phyloP scores from a whole-genome alignment of 2,329 filamentous ascomycete species.

The Xylaria sp. region DNA sequence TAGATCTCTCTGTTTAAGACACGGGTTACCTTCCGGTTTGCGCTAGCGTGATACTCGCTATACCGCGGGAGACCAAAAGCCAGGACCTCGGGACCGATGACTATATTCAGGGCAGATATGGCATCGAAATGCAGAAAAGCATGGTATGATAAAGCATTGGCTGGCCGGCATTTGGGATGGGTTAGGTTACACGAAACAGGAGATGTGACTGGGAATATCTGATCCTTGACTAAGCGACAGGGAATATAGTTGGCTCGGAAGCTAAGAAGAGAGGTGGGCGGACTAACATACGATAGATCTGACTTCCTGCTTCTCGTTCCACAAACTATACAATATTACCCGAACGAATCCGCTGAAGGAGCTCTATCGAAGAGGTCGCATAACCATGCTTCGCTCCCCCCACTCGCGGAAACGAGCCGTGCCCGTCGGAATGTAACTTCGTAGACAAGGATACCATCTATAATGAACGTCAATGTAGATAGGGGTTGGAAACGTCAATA shows the following conservation, averaged over 20 bases:
- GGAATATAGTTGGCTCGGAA: neutral
- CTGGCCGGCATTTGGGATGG: slow-evolving; percentile 41
- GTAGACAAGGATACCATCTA: neutral
- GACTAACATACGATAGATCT: slow-evolving; percentile 7
- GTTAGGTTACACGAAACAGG: slow-evolving; percentile 22
- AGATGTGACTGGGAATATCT: slow-evolving; percentile 6
- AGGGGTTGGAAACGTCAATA: neutral
- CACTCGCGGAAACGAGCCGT: neutral
- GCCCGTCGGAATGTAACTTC: neutral
- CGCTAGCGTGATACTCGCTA: no score
- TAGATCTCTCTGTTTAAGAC: no score
- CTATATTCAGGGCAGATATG: no score
- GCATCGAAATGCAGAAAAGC: no score
- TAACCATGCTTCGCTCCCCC: neutral
- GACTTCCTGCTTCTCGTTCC: neutral
- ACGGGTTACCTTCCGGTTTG: no score
- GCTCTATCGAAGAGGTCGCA: neutral
- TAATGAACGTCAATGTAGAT: neutral
- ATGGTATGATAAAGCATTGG: slow-evolving; percentile 33
- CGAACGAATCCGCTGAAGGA: neutral
- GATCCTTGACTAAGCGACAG: neutral
- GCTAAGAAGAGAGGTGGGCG: slow-evolving; percentile 7
- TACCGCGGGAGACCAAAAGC: no score
- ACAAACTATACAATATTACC: neutral
- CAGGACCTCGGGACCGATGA: no score